These are phyloP conservation scores for Cydonia oblonga DNA, from an alignment of 331 rosid species.

Conservation along the genomic window DNA sequence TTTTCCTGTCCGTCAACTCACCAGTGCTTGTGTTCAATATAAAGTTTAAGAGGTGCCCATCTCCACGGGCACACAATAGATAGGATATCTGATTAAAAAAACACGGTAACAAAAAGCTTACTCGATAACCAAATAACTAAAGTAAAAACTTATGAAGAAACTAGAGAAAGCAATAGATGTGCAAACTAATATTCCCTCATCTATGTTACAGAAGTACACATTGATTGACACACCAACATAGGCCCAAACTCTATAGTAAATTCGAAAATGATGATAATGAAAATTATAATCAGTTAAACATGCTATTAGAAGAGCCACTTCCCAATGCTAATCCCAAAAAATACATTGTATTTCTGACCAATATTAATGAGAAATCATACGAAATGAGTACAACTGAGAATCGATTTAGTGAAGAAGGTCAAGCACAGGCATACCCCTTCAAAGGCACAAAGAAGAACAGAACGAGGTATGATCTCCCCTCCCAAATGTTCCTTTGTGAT, in stretches of 20 bases:
- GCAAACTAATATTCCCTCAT: background rate
- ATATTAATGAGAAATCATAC: background rate
- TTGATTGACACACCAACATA: background rate
- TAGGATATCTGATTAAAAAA: slow-evolving; percentile 58
- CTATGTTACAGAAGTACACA: background rate
- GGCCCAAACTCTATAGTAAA: background rate
- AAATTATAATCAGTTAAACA: background rate
- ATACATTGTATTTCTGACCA: background rate
- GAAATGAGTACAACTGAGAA: background rate
- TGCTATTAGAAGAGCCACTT: background rate
- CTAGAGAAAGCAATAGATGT: background rate
- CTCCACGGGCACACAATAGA: slow-evolving; percentile 85
- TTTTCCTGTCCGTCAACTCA: slow-evolving; percentile 76
- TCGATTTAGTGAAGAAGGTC: background rate
- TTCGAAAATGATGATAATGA: background rate
- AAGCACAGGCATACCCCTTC: slow-evolving; percentile 67
- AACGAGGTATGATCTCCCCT: slow-evolving; percentile 92
- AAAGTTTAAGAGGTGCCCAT: slow-evolving; percentile 86
- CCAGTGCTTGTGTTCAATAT: slow-evolving; percentile 61
- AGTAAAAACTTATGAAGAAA: background rate
- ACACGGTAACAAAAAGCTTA: background rate
- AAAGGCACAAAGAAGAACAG: slow-evolving; percentile 90
- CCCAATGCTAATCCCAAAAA: background rate
- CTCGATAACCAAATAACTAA: background rate
- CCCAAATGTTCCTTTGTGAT: slow-evolving; percentile 79